Evolutionary conservation across 495 filamentous ascomycete genomes (phyloP).

Genomic region (Niebla homalea): DNA sequence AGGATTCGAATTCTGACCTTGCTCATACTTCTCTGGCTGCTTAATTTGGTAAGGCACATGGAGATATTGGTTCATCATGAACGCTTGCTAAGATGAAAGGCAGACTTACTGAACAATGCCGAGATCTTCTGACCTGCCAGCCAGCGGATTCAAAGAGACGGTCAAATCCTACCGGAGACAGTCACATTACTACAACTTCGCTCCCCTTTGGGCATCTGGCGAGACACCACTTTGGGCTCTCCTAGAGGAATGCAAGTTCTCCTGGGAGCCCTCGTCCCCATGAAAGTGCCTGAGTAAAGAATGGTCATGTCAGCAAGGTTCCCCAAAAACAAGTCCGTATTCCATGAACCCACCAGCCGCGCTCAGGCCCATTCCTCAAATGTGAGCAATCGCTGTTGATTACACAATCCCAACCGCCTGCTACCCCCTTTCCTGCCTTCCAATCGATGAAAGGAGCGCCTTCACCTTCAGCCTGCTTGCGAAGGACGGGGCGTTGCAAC

Average conservation of each 20-base stretch:
- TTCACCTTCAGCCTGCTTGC: constrained; percentile 21
- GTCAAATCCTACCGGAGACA: too few relatives aligned
- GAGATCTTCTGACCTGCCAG: too few relatives aligned
- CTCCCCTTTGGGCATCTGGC: too few relatives aligned
- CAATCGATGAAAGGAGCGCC: constrained; percentile 37
- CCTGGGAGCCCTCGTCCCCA: constrained; percentile 57
- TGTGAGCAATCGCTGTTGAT: constrained; percentile 73
- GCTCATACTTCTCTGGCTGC: constrained; percentile 12
- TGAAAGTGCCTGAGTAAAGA: constrained; percentile 48
- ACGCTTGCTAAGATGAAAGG: too few relatives aligned
- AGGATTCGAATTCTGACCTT: constrained; percentile 1
- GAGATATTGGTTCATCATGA: neutral
- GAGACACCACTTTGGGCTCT: too few relatives aligned
- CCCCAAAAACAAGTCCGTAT: constrained; percentile 11
- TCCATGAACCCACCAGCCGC: constrained; percentile 61
- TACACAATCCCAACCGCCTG: constrained; percentile 68
- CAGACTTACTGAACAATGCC: too few relatives aligned
- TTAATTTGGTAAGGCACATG: constrained; percentile 11
- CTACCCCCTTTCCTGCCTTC: constrained; percentile 52
- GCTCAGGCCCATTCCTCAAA: constrained; percentile 66
- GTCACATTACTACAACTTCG: too few relatives aligned
- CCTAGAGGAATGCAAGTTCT: too few relatives aligned
- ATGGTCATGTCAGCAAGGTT: constrained; percentile 8
- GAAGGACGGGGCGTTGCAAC: constrained; percentile 3
- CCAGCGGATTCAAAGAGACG: too few relatives aligned